A percentile compares a stretch with the other conserved stretches of the same genome.
These are phyloP conservation scores for Candida jianshihensis DNA, from an alignment of 805 yeast genomes.

Conservation along the genomic window DNA sequence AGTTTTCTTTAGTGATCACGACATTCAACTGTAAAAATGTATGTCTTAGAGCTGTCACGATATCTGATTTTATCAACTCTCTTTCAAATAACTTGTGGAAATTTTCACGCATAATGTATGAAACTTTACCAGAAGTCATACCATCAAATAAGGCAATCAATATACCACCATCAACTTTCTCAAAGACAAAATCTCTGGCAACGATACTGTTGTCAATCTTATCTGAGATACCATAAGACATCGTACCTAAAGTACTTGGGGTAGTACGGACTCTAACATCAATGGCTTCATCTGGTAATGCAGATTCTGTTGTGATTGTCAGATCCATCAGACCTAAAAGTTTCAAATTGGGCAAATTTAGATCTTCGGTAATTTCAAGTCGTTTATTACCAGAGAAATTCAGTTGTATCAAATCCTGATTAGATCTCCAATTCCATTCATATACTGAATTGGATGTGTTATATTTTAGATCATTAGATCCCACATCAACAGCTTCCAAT, in stretches of 20 bases:
- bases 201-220: conserved; percentile 67
- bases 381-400: conserved; percentile 91
- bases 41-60: conserved; percentile 72
- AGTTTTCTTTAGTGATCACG: conserved; percentile 51
- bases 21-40: conserved; percentile 76
- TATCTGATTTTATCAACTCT: conserved; percentile 49
- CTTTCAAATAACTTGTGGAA: conserved; percentile 61
- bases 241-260: conserved; percentile 66
- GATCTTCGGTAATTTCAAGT: conserved; percentile 78
- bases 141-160: conserved; percentile 85
- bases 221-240: conserved; percentile 91
- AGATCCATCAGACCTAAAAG: conserved; percentile 91
- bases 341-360: conserved; percentile 66
- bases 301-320: conserved; percentile 71
- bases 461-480: conserved; percentile 83
- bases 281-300: conserved; percentile 81
- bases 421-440: conserved; percentile 97
- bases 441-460: conserved; percentile 91
- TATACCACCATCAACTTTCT: conserved; percentile 76
- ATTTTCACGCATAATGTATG: conserved; percentile 65
- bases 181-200: conserved; percentile 79
- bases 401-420: conserved; percentile 64
- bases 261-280: conserved; percentile 86
- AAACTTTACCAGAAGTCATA: conserved; percentile 54
- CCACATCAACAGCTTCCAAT: conserved; percentile 75